Percentiles rank a stretch among this genome's conserved stretches.
phyloP scores from a whole-genome alignment of 371 early-diverging fungal species.

The Mucor piriformis region DNA sequence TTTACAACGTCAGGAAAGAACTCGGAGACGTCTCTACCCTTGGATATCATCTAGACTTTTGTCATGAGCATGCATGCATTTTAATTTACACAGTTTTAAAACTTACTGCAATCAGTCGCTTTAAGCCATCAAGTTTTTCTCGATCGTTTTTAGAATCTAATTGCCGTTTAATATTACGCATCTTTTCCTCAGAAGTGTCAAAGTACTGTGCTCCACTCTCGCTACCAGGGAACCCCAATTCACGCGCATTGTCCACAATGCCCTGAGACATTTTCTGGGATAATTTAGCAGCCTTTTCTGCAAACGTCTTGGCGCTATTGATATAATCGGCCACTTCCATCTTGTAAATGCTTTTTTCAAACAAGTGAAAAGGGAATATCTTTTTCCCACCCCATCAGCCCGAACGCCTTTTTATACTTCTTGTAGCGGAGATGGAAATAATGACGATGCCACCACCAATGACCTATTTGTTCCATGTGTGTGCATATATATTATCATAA shows the following conservation, averaged over 20 bases:
- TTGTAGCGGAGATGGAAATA: too few species aligned
- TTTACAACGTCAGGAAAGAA: conserved; percentile 96
- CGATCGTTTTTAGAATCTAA: conserved; percentile 86
- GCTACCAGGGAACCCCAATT: conserved; percentile 72
- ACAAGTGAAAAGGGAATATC: too few species aligned
- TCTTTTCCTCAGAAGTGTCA: conserved; percentile 85
- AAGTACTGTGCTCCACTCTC: conserved; percentile 77
- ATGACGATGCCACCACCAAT: too few species aligned
- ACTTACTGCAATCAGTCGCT: conserved; percentile 86
- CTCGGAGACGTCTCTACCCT: conserved; percentile 90
- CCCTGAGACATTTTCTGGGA: conserved; percentile 86
- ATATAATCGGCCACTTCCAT: conserved; percentile 70
- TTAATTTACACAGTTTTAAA: too few species aligned
- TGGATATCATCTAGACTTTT: conserved; percentile 82
- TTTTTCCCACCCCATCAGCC: too few species aligned
- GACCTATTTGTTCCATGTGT: too few species aligned
- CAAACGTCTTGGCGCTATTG: conserved; percentile 75
- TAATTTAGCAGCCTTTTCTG: conserved; percentile 82
- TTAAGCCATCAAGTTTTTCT: conserved; percentile 91
- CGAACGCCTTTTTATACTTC: too few species aligned
- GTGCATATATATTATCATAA: too few species aligned
- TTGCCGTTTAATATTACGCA: conserved; percentile 74
- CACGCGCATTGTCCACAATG: conserved; percentile 84
- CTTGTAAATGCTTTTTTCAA: too few species aligned
- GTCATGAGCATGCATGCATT: too few species aligned